Evolutionary conservation across 805 yeast species (phyloP), one percentile per base, ranked within the genome.

Genomic region (Saccharomyces jurei): DNA sequence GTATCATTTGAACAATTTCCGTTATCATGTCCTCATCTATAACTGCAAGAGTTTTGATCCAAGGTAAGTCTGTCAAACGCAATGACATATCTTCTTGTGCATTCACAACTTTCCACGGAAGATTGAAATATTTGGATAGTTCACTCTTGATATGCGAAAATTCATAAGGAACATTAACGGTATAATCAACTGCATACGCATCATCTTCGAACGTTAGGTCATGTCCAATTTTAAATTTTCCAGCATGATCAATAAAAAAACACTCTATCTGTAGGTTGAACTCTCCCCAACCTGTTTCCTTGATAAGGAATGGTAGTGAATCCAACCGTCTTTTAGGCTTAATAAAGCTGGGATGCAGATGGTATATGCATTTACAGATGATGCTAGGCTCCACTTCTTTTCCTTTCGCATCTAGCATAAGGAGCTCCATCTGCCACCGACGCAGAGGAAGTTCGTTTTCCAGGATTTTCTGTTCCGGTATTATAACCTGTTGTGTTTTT

Each of bases 261-360:
- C 92, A 76, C 4, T 84, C 77, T 56, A 94, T 83, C 28, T 86
- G 86, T 69, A 92, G 77, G 65, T 88, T 96, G 66, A 92, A 92
- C 64, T 91, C 97, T 65, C 98, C 99, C 98, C 98, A 92, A 49
- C 98, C 99, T 71, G 86, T 81, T 71, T 92, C 98, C 64, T 83
- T 86, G 52, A 92, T 80, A 62, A 72, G 77, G 74, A 90, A 92
- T 8, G 98, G 98, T 5, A 88, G 81, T 66, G 81, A 80, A 65
- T 83, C 86, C 64, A 87, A 62, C 22, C 83, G 75, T 67, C 96
- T 79, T 53, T 79, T 81, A 2, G 97, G 97, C 67, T 88, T 86
- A 52, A 80, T 81, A 72, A 92, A 92, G 8, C 97, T 89, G 47
- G 97, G 97, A 75, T 92, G 99, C 57, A 94, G 78, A 58, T 87